Evolutionary conservation across 2,329 filamentous ascomycete genomes (phyloP).

Genomic region (Camptophora hylomeconis): DNA sequence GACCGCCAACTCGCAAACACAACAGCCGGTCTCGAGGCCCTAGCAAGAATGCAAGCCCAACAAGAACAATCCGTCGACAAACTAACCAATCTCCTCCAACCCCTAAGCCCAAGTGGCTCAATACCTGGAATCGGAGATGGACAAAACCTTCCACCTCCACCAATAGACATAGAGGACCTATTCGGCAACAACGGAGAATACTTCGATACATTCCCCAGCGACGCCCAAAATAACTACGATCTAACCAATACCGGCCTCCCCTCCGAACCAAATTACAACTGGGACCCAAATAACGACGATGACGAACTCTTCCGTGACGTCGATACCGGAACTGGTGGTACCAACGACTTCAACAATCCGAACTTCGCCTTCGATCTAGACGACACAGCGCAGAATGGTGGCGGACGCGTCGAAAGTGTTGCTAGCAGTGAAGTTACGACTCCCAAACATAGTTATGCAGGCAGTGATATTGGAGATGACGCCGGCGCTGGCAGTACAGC

Average conservation of each 20-base stretch:
- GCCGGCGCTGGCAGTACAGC: not conserved
- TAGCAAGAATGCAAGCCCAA: constrained; percentile 66
- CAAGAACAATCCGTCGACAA: constrained; percentile 67
- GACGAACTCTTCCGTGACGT: constrained; percentile 30
- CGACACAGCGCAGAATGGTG: constrained; percentile 21
- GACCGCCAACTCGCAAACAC: constrained; percentile 46
- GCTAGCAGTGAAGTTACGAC: constrained; percentile 33
- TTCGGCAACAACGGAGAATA: constrained; percentile 41
- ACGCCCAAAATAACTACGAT: constrained; percentile 14
- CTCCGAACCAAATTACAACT: constrained; percentile 16
- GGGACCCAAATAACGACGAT: constrained; percentile 18
- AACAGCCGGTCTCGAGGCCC: constrained; percentile 61
- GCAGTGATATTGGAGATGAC: constrained; percentile 9
- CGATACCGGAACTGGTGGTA: constrained; percentile 20
- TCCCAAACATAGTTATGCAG: constrained; percentile 24
- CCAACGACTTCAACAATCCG: constrained; percentile 28
- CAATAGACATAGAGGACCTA: constrained; percentile 44
- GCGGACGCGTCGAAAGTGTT: constrained; percentile 27
- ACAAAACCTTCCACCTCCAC: constrained; percentile 30
- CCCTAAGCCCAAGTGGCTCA: constrained; percentile 64
- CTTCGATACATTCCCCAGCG: constrained; percentile 30
- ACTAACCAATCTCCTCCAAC: constrained; percentile 60
- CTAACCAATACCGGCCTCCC: constrained; percentile 10
- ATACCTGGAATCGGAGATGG: constrained; percentile 52
- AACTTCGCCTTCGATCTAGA: constrained; percentile 12